Evolutionary conservation across 768 basidiomycete genomes (phyloP).

Genomic region (Coprinellus micaceus): DNA sequence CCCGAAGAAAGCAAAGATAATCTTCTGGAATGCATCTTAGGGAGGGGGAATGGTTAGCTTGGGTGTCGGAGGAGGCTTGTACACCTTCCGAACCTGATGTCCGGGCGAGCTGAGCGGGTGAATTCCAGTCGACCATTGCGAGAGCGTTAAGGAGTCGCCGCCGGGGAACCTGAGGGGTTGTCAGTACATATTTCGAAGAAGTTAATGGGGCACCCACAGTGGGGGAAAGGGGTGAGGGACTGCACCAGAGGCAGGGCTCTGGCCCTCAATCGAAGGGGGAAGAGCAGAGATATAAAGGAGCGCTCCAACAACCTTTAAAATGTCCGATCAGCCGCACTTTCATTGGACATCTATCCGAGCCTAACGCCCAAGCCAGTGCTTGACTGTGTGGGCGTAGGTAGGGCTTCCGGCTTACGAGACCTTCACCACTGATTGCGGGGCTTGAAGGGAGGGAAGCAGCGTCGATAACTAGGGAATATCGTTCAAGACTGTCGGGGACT

Average conservation of each 20-base stretch:
- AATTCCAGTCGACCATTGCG: conserved; percentile 51
- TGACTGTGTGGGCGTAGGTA: background rate
- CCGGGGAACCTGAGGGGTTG: no score
- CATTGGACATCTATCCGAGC: conserved; percentile 1
- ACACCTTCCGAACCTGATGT: conserved; percentile 32
- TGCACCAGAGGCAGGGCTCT: background rate
- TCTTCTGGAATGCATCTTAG: conserved; percentile 53
- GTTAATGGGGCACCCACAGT: no score
- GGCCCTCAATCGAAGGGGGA: conserved; percentile 2
- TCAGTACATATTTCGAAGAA: no score
- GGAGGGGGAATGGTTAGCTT: no score
- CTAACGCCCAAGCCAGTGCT: background rate
- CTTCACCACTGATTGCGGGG: conserved; percentile 5
- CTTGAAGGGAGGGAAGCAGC: background rate
- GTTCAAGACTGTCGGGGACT: no score
- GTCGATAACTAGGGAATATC: background rate
- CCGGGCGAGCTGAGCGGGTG: conserved; percentile 39
- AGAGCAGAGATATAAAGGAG: background rate
- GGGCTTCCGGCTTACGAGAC: background rate
- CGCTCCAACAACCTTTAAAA: conserved; percentile 4
- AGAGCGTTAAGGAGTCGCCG: background rate
- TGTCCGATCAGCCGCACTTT: conserved; percentile 3
- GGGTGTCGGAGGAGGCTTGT: background rate
- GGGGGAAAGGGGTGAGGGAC: no score
- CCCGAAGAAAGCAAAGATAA: conserved; percentile 63